Evolutionary conservation across 2,329 filamentous ascomycete genomes (phyloP).

Genomic region (Pseudogymnoascus sp.): DNA sequence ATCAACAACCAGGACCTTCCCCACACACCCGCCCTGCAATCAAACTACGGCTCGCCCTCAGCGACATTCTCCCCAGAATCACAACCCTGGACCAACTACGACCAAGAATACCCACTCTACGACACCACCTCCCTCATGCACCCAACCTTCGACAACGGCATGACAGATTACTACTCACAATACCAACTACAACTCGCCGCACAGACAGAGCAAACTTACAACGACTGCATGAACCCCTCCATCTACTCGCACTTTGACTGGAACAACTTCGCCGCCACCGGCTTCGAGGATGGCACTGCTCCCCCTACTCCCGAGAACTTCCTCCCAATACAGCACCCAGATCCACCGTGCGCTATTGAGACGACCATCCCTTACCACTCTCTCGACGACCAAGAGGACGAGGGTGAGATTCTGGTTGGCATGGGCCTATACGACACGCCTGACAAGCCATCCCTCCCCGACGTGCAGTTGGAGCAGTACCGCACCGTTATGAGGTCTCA

Average conservation of each 20-base stretch:
- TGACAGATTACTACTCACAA: slow-evolving; percentile 9
- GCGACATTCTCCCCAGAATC: slow-evolving; percentile 47
- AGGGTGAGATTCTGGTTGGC: slow-evolving; percentile 67
- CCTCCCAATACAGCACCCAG: slow-evolving; percentile 40
- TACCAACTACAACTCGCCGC: slow-evolving; percentile 13
- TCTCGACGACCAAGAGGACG: slow-evolving; percentile 44
- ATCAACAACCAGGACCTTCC: slow-evolving; percentile 32
- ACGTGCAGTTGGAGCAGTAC: slow-evolving; percentile 46
- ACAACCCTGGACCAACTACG: slow-evolving; percentile 33
- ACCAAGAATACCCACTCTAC: slow-evolving; percentile 18
- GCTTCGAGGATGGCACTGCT: slow-evolving; percentile 36
- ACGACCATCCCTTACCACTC: slow-evolving; percentile 41
- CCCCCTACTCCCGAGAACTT: slow-evolving; percentile 54
- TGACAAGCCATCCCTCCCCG: slow-evolving; percentile 39
- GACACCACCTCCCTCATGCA: slow-evolving; percentile 8
- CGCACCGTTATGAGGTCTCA: slow-evolving; percentile 42
- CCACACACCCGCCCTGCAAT: slow-evolving; percentile 46
- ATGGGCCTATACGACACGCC: slow-evolving; percentile 75
- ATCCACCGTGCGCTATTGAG: slow-evolving; percentile 38
- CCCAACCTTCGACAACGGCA: background rate
- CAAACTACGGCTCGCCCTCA: slow-evolving; percentile 48
- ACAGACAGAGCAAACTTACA: slow-evolving; percentile 11
- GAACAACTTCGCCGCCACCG: slow-evolving; percentile 38
- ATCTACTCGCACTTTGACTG: slow-evolving; percentile 33
- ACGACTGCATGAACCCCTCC: slow-evolving; percentile 18